phyloP scores from a whole-genome alignment of 1,284 basidiomycete species.

The Irpex sp. region DNA sequence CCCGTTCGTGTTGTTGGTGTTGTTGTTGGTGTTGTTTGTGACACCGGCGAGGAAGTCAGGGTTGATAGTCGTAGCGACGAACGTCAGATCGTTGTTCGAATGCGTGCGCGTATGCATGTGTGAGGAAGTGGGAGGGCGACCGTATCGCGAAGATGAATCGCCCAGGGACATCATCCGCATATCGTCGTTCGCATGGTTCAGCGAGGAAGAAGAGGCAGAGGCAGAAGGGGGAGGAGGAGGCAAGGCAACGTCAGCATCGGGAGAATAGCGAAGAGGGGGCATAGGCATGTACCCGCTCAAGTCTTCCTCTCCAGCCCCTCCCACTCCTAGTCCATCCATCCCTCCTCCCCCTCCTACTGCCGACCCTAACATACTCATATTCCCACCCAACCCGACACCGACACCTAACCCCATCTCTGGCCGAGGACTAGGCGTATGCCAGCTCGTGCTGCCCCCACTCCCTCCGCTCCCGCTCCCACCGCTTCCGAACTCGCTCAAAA shows the following conservation, averaged over 20 bases:
- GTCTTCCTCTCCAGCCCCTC: constrained; percentile 5
- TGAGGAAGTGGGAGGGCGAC: neutral
- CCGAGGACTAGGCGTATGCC: constrained; percentile 5
- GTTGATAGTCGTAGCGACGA: neutral
- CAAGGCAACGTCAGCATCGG: neutral
- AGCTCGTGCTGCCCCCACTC: constrained; percentile 3
- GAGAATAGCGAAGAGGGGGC: constrained; percentile 3
- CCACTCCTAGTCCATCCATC: neutral
- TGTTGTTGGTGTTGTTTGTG: too few species aligned
- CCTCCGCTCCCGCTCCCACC: neutral
- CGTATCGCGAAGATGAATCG: neutral
- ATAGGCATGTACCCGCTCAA: constrained; percentile 12
- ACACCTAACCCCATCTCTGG: neutral
- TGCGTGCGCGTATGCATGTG: neutral
- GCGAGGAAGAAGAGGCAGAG: neutral
- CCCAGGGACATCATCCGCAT: neutral
- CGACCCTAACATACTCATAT: neutral
- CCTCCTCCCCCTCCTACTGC: neutral
- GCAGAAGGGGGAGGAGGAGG: neutral
- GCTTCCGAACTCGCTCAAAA: neutral
- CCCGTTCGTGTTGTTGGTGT: too few species aligned
- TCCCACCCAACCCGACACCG: neutral
- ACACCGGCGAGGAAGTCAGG: neutral
- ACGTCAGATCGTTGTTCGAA: neutral
- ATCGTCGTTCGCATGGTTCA: neutral